phyloP scores from a whole-genome alignment of 2,329 filamentous ascomycete species.

The Lasiodiplodia citricola region DNA sequence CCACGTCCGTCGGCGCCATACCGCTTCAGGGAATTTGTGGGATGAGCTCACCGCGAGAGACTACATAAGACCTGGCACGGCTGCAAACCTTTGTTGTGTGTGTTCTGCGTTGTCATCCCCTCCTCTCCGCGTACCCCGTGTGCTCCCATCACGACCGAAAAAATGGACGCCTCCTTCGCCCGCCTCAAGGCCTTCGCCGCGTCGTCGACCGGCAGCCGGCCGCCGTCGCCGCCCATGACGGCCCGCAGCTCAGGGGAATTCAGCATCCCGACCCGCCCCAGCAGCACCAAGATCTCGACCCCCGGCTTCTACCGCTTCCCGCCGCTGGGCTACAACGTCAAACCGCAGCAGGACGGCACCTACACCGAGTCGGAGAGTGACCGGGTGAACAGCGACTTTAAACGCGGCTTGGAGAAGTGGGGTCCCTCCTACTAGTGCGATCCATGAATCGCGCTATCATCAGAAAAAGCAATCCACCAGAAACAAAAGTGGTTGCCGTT shows the following conservation, averaged over 20 bases:
- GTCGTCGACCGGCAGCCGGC: background rate
- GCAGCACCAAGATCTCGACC: background rate
- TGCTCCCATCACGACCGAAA: background rate
- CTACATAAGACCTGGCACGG: background rate
- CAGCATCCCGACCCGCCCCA: background rate
- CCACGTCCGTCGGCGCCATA: constrained; percentile 2
- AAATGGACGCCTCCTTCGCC: background rate
- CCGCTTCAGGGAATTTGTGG: background rate
- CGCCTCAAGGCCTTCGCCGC: background rate
- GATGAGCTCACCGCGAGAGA: constrained; percentile 5
- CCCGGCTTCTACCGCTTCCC: constrained; percentile 8
- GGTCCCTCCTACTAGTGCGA: background rate
- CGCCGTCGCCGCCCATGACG: background rate
- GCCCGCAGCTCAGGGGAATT: background rate
- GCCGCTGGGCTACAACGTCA: constrained; percentile 4
- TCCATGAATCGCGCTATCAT: background rate
- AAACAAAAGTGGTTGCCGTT: background rate
- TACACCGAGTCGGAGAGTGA: background rate
- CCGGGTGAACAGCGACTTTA: constrained; percentile 6
- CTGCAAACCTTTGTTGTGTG: background rate
- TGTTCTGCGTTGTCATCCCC: background rate
- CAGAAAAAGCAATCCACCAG: background rate
- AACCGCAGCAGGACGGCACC: background rate
- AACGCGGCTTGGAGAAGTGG: constrained; percentile 8
- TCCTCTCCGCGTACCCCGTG: background rate